These are phyloP conservation scores for Penicillium polonicum DNA, from an alignment of 2,329 filamentous ascomycete genomes.

Conservation along the genomic window DNA sequence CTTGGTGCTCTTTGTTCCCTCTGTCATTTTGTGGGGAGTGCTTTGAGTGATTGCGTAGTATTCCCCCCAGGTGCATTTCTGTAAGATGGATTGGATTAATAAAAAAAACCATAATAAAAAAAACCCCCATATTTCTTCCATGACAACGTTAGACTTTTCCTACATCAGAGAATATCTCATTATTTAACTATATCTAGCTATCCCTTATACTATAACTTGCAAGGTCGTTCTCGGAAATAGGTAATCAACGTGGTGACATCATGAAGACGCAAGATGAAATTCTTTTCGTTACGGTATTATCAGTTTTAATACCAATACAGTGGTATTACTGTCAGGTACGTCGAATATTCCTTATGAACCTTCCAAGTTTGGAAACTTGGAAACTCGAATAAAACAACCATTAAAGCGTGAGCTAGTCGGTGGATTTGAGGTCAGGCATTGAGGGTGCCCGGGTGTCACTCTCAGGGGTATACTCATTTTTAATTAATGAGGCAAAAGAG, in stretches of 20 bases:
- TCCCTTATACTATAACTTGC: neutral
- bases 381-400: neutral
- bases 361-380: neutral
- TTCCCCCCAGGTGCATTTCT: neutral
- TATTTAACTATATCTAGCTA: neutral
- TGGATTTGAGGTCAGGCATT: slow-evolving; percentile 7
- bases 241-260: slow-evolving; percentile 21
- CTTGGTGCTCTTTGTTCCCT: slow-evolving; percentile 1
- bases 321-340: neutral
- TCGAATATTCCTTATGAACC: neutral
- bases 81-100: neutral
- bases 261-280: slow-evolving; percentile 16
- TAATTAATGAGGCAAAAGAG: neutral
- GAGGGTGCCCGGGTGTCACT: neutral
- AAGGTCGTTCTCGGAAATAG: neutral
- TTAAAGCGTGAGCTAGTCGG: slow-evolving; percentile 2
- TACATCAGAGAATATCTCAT: neutral
- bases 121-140: neutral
- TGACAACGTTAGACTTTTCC: neutral
- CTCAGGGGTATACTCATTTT: slow-evolving; percentile 1
- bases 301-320: neutral
- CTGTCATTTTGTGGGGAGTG: slow-evolving; percentile 15
- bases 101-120: neutral
- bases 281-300: neutral
- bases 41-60: slow-evolving; percentile 6